Conservation (phyloP, 2,329 filamentous ascomycete genomes). For the Neopestalotiopsis rosae region DNA sequence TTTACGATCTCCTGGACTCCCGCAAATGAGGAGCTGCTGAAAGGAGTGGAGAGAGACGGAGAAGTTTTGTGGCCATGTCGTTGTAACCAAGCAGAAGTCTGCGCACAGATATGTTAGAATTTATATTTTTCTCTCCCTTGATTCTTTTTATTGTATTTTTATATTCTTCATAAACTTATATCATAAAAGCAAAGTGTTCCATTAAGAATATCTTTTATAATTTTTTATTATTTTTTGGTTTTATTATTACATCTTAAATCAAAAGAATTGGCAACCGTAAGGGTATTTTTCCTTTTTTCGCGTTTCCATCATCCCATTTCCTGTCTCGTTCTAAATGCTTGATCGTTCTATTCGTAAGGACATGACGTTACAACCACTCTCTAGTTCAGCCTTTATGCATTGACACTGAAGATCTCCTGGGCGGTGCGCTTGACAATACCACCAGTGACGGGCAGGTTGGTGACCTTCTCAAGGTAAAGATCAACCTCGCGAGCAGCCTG, state of each 20-base stretch:
- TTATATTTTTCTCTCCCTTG: no score
- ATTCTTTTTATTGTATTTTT: no score
- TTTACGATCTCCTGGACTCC: conserved; percentile 76
- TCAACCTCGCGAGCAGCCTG: conserved; percentile 93
- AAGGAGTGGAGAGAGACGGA: no score
- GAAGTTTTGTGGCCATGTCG: conserved; percentile 74
- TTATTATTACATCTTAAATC: not conserved
- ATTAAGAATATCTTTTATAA: no score
- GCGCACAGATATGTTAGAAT: no score
- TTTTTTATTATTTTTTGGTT: no score
- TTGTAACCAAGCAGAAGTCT: conserved; percentile 55
- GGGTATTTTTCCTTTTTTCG: conserved; percentile 1
- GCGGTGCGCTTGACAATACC: conserved; percentile 89
- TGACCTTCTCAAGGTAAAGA: conserved; percentile 80
- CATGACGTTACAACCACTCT: conserved; percentile 12
- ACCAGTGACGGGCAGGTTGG: conserved; percentile 85
- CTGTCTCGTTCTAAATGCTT: not conserved
- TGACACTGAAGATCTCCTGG: conserved; percentile 65
- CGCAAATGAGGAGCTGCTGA: no score
- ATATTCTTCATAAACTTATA: no score
- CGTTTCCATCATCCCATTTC: not conserved
- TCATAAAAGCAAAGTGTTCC: not conserved
- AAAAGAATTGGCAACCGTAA: not conserved
- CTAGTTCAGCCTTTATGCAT: not conserved
- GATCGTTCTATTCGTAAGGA: conserved; percentile 15